Percentiles rank a stretch among this genome's conserved stretches.
phyloP scores from a whole-genome alignment of 148 eudicot species.

The Camellia lanceoleosa region DNA sequence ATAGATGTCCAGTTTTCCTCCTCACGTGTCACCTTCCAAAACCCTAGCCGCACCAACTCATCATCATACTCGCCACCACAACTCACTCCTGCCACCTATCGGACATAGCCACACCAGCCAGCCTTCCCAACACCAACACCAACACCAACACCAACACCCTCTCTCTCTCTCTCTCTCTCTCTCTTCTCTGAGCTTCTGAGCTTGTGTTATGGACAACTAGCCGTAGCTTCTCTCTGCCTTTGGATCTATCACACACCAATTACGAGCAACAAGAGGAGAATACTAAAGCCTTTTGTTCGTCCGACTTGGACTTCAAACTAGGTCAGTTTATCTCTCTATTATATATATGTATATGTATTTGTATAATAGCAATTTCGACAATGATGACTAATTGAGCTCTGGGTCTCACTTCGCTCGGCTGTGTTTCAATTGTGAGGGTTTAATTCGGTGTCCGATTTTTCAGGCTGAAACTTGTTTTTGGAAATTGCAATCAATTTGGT shows the following conservation, averaged over 20 bases:
- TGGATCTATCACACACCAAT: too few species aligned
- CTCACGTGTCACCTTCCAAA: constrained; percentile 43
- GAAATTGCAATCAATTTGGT: not conserved
- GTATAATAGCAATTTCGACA: not conserved
- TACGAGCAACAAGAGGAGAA: too few species aligned
- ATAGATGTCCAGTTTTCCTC: constrained; percentile 30
- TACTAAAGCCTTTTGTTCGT: not conserved
- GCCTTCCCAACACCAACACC: not conserved
- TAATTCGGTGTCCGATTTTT: too few species aligned
- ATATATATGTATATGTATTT: not conserved
- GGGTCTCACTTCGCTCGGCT: not conserved
- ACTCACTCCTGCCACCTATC: not conserved
- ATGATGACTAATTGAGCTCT: not conserved
- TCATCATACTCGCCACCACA: not conserved
- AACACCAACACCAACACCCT: too few species aligned
- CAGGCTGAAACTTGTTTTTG: not conserved
- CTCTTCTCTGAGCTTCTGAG: not conserved
- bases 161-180: not conserved
- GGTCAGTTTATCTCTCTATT: constrained; percentile 8
- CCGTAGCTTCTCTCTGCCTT: not conserved
- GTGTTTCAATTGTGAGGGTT: too few species aligned
- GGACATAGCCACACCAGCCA: not conserved
- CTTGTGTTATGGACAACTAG: too few species aligned
- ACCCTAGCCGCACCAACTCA: constrained; percentile 23
- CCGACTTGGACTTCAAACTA: constrained; percentile 33